Base-by-base conservation (phyloP, 495 filamentous ascomycete species). In the Penicillium dipodomyicola region DNA sequence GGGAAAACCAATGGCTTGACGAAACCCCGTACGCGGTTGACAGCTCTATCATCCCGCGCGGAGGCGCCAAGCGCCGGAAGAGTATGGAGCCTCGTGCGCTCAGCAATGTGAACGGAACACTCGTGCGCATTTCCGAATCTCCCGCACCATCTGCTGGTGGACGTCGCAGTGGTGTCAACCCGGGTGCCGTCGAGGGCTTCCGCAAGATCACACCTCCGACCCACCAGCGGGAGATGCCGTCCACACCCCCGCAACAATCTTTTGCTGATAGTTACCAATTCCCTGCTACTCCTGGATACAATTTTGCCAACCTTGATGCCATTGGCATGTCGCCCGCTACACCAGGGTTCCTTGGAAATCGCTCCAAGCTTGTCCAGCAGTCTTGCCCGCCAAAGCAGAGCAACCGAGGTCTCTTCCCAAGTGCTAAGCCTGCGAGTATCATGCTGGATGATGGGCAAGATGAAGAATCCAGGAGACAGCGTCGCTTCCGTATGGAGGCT, bases 51-150 rank as follows among this genome's bases (percentile, higher is more conserved):
- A 74, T 93, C 32, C 90, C 90, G 19, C 86, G 90, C 2, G 90
- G 88, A 8, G 89, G 89, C 17, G 80, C 81, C 41, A 86, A 90
- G 57, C 84, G 91, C 32, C 82, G 90, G 35, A 96, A 95, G 81
- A 91, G 87, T 57, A 96, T 96, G 92, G 90, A 96, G 71, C 92
- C 92, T 3, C 83, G 84, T 57, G 83, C 88, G 3, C 74, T 96
- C 12, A 80, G 84, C 57, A 91, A 91, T 54, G 59, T 87, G 23
- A 89, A 91, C 56, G 85, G 86, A 30, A 87, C 79, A 2, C 74
- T 90, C 3, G 59, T 75, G 27, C 58, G 52, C 12, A 35, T 61
- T 20, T 29, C 60, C 11, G 52, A 61, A 22, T 60, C 63, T n/a
- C 77, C 82, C 2, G 58, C 68, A 9, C 60, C 64, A 3, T 65